phyloP scores from a whole-genome alignment of 345 rosid species.

The Arabis hirsuta region DNA sequence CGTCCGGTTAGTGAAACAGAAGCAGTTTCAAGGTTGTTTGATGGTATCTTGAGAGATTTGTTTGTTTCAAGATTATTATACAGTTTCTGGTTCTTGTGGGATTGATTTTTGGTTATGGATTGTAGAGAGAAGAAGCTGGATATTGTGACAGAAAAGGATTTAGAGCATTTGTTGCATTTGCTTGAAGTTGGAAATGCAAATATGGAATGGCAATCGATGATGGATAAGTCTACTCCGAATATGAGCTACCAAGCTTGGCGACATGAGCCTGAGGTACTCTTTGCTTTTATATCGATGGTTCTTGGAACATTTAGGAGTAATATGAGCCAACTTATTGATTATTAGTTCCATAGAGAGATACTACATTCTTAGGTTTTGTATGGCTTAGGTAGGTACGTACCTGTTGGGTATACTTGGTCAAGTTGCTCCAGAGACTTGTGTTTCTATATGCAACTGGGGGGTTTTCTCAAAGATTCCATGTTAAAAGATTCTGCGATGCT shows the following conservation, averaged over 20 bases:
- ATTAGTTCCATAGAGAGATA: not conserved
- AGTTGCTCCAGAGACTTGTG: conserved; percentile 5
- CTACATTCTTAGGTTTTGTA: not conserved
- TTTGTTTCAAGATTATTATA: not conserved
- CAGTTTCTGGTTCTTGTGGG: not conserved
- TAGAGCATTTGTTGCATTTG: conserved; percentile 73
- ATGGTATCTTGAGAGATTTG: no score
- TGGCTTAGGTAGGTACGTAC: not conserved
- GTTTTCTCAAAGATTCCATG: not conserved
- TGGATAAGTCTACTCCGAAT: conserved; percentile 81
- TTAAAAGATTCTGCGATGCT: not conserved
- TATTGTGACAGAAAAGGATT: conserved; percentile 71
- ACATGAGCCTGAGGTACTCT: conserved; percentile 77
- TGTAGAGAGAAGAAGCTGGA: conserved; percentile 57
- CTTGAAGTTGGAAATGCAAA: conserved; percentile 68
- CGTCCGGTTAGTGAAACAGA: conserved; percentile 40
- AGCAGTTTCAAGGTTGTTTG: conserved; percentile 48
- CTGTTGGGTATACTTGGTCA: not conserved
- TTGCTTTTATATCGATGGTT: not conserved
- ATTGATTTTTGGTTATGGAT: not conserved
- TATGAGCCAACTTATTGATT: not conserved
- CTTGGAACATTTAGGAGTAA: not conserved
- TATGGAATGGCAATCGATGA: conserved; percentile 85
- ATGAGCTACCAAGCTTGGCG: conserved; percentile 93
- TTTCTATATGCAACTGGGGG: no score